Conservation (phyloP, 1,284 basidiomycete species). For the Ustilago curta region DNA sequence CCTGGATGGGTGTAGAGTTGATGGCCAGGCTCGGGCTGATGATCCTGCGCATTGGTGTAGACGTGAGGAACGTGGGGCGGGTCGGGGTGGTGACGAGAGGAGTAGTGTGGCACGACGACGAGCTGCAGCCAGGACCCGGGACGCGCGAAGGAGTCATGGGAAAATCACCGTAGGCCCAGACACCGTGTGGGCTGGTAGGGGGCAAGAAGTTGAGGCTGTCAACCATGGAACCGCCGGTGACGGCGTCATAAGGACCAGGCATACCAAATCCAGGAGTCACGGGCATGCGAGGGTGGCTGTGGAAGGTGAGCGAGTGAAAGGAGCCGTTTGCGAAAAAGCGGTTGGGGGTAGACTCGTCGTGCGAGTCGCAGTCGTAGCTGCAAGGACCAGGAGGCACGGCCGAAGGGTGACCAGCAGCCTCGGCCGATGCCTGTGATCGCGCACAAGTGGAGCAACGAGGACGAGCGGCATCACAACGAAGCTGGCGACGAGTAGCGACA, state of each 20-base stretch:
- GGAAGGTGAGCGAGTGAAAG: conserved; percentile 55
- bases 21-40: conserved; percentile 53
- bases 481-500: conserved; percentile 39
- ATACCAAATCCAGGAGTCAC: conserved; percentile 41
- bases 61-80: conserved; percentile 38
- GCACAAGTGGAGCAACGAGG: conserved; percentile 55
- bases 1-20: conserved; percentile 48
- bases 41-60: conserved; percentile 52
- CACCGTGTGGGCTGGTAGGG: conserved; percentile 48
- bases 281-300: conserved; percentile 50
- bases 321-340: conserved; percentile 53
- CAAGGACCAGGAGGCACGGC: conserved; percentile 49
- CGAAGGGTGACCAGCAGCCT: conserved; percentile 54
- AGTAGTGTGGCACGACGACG: conserved; percentile 40
- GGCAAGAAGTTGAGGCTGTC: conserved; percentile 50
- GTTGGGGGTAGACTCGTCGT: conserved; percentile 43
- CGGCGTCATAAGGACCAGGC: conserved; percentile 31
- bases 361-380: conserved; percentile 48
- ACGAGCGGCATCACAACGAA: conserved; percentile 54
- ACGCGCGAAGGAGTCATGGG: conserved; percentile 50
- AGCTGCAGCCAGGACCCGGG: conserved; percentile 29
- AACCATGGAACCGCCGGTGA: conserved; percentile 33
- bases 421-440: conserved; percentile 51
- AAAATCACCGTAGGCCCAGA: conserved; percentile 50
- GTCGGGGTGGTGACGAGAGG: conserved; percentile 45